Conservation (phyloP, 148 eudicot species). For the Heliosperma pusillum region DNA sequence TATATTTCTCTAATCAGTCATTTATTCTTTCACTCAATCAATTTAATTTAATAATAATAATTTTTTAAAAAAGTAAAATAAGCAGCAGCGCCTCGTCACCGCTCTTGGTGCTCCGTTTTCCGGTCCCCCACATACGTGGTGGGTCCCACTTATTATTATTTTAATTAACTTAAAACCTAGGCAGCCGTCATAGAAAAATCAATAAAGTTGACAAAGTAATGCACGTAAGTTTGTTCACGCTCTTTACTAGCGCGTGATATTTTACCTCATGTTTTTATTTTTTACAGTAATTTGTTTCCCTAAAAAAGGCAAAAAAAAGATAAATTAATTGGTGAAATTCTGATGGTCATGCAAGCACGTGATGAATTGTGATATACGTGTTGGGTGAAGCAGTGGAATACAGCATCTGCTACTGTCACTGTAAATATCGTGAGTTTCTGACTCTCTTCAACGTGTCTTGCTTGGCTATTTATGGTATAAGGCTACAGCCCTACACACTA, state of each 20-base stretch:
- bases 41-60: neutral
- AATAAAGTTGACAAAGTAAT: neutral
- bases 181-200: slow-evolving; percentile 24
- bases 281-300: too few species aligned
- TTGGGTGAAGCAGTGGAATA: neutral
- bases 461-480: neutral
- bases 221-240: neutral
- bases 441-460: neutral
- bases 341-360: slow-evolving; percentile 11
- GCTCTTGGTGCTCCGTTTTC: slow-evolving; percentile 44
- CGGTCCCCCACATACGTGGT: neutral
- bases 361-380: slow-evolving; percentile 11
- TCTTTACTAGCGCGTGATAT: neutral
- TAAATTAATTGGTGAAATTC: too few species aligned
- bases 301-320: too few species aligned
- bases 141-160: slow-evolving; percentile 1
- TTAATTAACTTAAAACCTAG: slow-evolving; percentile 1
- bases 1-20: neutral
- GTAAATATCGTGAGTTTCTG: neutral
- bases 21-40: slow-evolving; percentile 4
- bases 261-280: too few species aligned
- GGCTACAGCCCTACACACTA: too few species aligned
- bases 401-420: neutral
- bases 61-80: neutral
- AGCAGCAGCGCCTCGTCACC: slow-evolving; percentile 71